Percentiles rank a stretch among this genome's conserved stretches.
Conservation (phyloP, 352 stramenopile genomes). For the Globisporangium nagaii region DNA sequence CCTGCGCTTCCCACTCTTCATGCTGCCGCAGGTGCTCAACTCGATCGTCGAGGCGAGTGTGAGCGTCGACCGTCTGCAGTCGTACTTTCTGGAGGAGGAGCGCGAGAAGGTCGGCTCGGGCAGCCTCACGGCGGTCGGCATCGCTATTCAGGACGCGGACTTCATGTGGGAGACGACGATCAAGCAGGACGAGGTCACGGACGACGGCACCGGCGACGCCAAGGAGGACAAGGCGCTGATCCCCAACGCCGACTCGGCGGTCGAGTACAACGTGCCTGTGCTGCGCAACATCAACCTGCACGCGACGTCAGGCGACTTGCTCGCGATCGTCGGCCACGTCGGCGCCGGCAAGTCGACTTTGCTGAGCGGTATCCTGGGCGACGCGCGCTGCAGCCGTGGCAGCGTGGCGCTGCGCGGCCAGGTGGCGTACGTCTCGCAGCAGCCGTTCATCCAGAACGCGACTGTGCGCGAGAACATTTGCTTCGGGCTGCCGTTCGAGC, state of each 20-base stretch:
- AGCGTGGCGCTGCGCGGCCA: conserved; percentile 24
- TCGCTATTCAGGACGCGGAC: conserved; percentile 37
- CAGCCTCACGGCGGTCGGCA: conserved; percentile 50
- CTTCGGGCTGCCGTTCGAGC: conserved; percentile 36
- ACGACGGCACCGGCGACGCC: conserved; percentile 41
- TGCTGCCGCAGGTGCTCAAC: conserved; percentile 95
- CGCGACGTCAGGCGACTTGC: conserved; percentile 71
- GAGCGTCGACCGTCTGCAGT: conserved; percentile 49
- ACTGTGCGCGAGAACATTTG: conserved; percentile 46
- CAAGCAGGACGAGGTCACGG: background rate
- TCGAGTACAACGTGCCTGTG: conserved; percentile 25
- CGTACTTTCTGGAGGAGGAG: conserved; percentile 56
- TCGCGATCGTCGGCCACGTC: conserved; percentile 63
- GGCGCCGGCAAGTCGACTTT: conserved; percentile 81
- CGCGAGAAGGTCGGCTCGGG: conserved; percentile 64
- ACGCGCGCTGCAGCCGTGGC: conserved; percentile 22
- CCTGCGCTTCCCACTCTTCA: conserved; percentile 96
- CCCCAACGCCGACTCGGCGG: conserved; percentile 8
- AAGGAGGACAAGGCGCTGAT: conserved; percentile 13
- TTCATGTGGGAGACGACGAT: conserved; percentile 62
- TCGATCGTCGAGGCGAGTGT: conserved; percentile 88
- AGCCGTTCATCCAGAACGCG: conserved; percentile 53
- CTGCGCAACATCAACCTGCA: conserved; percentile 57
- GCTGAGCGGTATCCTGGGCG: conserved; percentile 36
- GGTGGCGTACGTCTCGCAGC: conserved; percentile 52